Evolutionary conservation across 169 alveolate species (phyloP).

Genomic region (Perkinsus chesapeaki): DNA sequence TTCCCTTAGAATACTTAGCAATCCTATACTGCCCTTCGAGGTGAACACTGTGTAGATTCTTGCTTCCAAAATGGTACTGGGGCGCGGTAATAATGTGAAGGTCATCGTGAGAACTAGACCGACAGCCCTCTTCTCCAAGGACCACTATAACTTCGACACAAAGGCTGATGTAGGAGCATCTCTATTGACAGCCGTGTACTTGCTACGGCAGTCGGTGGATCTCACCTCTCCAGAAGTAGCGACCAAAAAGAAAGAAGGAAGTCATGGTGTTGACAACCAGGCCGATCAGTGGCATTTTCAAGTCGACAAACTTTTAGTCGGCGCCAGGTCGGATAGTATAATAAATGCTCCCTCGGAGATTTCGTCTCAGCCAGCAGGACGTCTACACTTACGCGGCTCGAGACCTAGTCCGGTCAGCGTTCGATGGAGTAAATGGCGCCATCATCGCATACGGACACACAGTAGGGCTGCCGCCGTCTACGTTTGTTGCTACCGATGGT

Average conservation of each 20-base stretch:
- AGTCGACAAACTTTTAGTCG: constrained; percentile 17
- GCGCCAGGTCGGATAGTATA: constrained; percentile 63
- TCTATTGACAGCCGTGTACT: background rate
- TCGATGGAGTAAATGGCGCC: constrained; percentile 79
- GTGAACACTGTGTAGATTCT: background rate
- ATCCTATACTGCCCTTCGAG: background rate
- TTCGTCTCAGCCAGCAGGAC: background rate
- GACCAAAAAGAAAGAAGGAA: constrained; percentile 44
- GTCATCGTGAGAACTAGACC: constrained; percentile 82
- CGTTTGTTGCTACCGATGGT: background rate
- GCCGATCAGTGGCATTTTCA: constrained; percentile 62
- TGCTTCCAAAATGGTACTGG: constrained; percentile 46
- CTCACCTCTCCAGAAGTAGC: constrained; percentile 23
- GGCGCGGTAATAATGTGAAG: constrained; percentile 47
- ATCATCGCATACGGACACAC: constrained; percentile 84
- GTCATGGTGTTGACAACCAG: constrained; percentile 54
- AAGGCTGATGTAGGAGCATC: constrained; percentile 53
- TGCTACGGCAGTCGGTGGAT: background rate
- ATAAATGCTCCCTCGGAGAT: constrained; percentile 58
- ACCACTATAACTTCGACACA: constrained; percentile 53
- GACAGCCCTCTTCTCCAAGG: constrained; percentile 59
- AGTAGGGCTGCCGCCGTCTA: background rate
- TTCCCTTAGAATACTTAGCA: too few relatives aligned
- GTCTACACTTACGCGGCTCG: background rate
- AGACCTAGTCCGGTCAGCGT: constrained; percentile 43